Evolutionary conservation across 1,139 yeast species (phyloP), one percentile per base, ranked within the genome.

Genomic region (Candida sanyaensis): DNA sequence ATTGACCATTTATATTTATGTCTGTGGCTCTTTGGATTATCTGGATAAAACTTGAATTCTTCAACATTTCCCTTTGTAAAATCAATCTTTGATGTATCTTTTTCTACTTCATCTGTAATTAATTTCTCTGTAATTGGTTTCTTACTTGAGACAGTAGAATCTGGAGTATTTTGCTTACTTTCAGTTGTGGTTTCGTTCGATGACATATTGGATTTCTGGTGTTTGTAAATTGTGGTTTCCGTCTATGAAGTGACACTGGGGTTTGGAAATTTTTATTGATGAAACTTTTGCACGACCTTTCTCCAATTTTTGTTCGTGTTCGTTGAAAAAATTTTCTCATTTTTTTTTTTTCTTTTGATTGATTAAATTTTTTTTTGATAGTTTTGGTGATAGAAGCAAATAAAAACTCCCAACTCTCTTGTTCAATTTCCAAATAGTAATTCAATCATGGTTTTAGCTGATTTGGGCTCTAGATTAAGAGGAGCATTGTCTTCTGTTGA

Each of bases 371-470:
- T 12, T 36, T 42, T 37, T n/a, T n/a, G n/a, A 3, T 17, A 17
- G 21, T 17, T 34, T 17, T 28, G 39, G 30, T 12, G 13, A 12
- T 36, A 36, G 12, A 24, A 6, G 5, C 13, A 34, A 34, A 10
- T 6, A 33, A 12, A 12, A 9, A 17, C 12, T 21, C 23, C n/a
- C 17, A 17, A 17, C 21, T 17, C 21, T 17, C 21, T 17, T 17
- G 21, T 17, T 17, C 21, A 17, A 17, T 17, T 17, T 17, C 21
- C 21, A 17, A 26, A 26, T 8, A 26, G 28, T 26, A 26, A 33
- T n/a, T 29, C 34, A 12, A 49, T 26, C 45, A 92, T 93, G 98
- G 98, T 93, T 60, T 82, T 93, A 62, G 97, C 97, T 52, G 98
- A 93, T 69, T 78, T 93, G 56, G 98, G 99, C 34, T 77, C 88